Conservation (phyloP, 129 eudicot genomes). For the Tagetes patula region DNA sequence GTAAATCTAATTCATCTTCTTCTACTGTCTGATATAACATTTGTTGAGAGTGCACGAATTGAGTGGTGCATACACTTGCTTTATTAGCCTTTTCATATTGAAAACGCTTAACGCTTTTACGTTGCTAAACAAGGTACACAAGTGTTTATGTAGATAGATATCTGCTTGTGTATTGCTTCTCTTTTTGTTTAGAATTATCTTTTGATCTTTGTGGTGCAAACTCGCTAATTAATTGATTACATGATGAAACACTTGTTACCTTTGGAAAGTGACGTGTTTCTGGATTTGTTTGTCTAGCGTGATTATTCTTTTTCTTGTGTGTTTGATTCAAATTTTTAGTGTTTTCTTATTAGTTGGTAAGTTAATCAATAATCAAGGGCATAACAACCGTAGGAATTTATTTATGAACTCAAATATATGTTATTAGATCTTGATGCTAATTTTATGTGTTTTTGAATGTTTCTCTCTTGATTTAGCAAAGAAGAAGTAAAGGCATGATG, state of each 20-base stretch:
- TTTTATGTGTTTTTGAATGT: background rate
- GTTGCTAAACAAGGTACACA: slow-evolving; percentile 26
- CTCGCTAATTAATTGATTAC: background rate
- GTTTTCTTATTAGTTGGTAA: background rate
- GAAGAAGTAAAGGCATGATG: background rate
- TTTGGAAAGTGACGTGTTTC: background rate
- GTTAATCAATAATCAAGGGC: too few species aligned
- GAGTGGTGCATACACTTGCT: slow-evolving; percentile 27
- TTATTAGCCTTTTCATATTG: slow-evolving; percentile 21
- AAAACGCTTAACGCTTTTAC: slow-evolving; percentile 33
- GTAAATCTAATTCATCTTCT: slow-evolving; percentile 12
- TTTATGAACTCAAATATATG: background rate
- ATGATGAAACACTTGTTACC: background rate
- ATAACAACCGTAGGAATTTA: background rate
- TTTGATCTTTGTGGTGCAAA: background rate
- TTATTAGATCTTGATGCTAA: too few species aligned
- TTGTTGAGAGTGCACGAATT: background rate
- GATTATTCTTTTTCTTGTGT: background rate
- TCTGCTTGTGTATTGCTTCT: background rate
- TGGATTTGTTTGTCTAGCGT: background rate
- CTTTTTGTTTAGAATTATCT: background rate
- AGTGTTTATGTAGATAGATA: background rate
- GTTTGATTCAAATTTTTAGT: background rate
- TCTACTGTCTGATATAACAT: background rate
- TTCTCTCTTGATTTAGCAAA: background rate